A percentile compares a stretch with the other conserved stretches of the same genome.
phyloP scores from a whole-genome alignment of 345 rosid species.

The Ailanthus altissimus region DNA sequence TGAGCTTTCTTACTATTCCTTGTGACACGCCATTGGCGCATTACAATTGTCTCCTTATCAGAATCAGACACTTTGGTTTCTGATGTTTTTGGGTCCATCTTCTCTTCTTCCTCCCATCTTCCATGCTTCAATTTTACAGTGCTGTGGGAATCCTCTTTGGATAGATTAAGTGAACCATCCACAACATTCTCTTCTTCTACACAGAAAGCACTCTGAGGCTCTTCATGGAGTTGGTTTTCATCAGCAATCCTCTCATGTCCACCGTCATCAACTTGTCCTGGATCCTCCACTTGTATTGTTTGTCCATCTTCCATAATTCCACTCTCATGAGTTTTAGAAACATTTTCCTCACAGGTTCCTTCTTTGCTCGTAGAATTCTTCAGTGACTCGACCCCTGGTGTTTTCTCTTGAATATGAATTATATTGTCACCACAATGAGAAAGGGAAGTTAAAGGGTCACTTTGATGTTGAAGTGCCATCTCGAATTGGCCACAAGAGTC shows the following conservation, averaged over 20 bases:
- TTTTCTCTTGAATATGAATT: neutral
- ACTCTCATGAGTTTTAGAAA: neutral
- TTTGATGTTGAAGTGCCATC: neutral
- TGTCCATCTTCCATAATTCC: slow-evolving; percentile 16
- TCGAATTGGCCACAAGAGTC: neutral
- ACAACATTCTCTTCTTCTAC: slow-evolving; percentile 13
- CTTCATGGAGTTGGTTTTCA: slow-evolving; percentile 8
- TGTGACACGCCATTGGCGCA: slow-evolving; percentile 8
- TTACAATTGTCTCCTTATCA: slow-evolving; percentile 12
- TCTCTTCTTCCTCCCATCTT: slow-evolving; percentile 13
- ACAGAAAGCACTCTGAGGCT: neutral
- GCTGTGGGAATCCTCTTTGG: neutral
- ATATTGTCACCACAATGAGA: neutral
- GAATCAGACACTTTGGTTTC: slow-evolving; percentile 25
- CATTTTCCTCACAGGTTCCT: slow-evolving; percentile 2
- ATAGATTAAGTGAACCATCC: slow-evolving; percentile 10
- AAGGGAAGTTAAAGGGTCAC: neutral
- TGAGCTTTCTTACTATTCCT: neutral
- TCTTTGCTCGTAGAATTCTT: neutral
- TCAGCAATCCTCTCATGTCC: slow-evolving; percentile 6
- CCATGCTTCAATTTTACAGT: neutral
- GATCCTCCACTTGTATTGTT: slow-evolving; percentile 14
- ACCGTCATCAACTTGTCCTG: slow-evolving; percentile 13
- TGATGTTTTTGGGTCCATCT: neutral
- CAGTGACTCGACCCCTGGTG: neutral